phyloP scores from a whole-genome alignment of 305 asterid genomes.

The Solanum aculeatissimum region DNA sequence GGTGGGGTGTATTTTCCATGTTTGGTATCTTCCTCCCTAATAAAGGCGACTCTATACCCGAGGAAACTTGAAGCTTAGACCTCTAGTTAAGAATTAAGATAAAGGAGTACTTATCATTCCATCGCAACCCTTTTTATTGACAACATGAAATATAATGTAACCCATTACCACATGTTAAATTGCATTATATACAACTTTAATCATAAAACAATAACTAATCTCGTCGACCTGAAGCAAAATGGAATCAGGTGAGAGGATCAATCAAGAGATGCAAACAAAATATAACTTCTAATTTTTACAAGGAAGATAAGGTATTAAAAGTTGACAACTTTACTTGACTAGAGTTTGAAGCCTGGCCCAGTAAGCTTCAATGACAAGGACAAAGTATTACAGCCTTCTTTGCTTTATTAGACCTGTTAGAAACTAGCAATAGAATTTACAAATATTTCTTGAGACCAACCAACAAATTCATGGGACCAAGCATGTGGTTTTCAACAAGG shows the following conservation, averaged over 20 bases:
- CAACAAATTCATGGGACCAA: not conserved
- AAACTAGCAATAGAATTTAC: not conserved
- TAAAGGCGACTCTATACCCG: too few relatives aligned
- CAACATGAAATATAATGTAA: too few relatives aligned
- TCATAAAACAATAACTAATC: not conserved
- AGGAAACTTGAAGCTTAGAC: too few relatives aligned
- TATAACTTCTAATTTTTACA: not conserved
- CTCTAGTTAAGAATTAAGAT: too few relatives aligned
- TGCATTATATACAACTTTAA: too few relatives aligned
- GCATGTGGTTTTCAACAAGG: not conserved
- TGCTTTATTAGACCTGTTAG: not conserved
- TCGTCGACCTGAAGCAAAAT: not conserved
- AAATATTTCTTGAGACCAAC: not conserved
- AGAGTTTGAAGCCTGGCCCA: not conserved
- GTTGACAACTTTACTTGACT: not conserved
- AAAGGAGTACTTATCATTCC: too few relatives aligned
- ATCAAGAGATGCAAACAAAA: not conserved
- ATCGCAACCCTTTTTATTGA: too few relatives aligned
- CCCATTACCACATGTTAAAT: too few relatives aligned
- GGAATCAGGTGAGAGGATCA: not conserved
- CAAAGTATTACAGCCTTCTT: not conserved
- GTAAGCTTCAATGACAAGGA: not conserved
- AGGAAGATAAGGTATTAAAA: not conserved
- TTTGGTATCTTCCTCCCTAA: too few relatives aligned
- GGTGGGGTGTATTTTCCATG: too few relatives aligned